Evolutionary conservation across 2,329 filamentous ascomycete species (phyloP).

Genomic region (Dothidotthia symphoricarpi): DNA sequence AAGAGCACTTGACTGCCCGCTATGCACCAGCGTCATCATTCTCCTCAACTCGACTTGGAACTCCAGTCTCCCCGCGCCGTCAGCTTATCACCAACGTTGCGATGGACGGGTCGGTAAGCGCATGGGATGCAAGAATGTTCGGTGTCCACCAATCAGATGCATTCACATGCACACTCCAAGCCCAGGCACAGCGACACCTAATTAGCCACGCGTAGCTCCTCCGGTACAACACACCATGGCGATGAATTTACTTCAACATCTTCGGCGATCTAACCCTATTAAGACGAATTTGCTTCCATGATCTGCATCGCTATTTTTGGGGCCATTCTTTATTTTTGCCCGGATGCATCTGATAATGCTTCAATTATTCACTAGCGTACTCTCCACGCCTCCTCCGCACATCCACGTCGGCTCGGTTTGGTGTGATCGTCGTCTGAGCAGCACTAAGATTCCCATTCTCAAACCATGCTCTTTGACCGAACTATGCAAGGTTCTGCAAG

Average conservation of each 20-base stretch:
- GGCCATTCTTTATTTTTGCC: conserved; percentile 5
- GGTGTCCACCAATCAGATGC: conserved; percentile 12
- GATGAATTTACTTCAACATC: conserved; percentile 16
- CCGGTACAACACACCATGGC: conserved; percentile 8
- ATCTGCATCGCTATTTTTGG: conserved; percentile 32
- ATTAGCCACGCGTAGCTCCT: conserved; percentile 17
- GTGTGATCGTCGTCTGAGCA: background rate
- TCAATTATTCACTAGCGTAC: no score
- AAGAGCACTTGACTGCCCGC: conserved; percentile 15
- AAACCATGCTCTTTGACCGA: no score
- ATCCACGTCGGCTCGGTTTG: no score
- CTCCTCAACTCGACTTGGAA: conserved; percentile 9
- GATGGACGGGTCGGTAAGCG: conserved; percentile 14
- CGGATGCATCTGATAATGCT: background rate
- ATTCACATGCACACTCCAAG: conserved; percentile 13
- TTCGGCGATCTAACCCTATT: conserved; percentile 11
- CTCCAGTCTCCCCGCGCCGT: conserved; percentile 4
- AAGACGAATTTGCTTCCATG: conserved; percentile 21
- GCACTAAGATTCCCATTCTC: no score
- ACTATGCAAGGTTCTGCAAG: no score
- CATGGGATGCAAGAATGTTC: conserved; percentile 12
- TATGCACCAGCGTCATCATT: conserved; percentile 9
- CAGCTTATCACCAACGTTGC: conserved; percentile 14
- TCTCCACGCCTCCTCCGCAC: background rate
- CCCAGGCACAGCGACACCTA: conserved; percentile 20